Evolutionary conservation across 768 basidiomycete genomes (phyloP).

Genomic region (Collybia mongolica): DNA sequence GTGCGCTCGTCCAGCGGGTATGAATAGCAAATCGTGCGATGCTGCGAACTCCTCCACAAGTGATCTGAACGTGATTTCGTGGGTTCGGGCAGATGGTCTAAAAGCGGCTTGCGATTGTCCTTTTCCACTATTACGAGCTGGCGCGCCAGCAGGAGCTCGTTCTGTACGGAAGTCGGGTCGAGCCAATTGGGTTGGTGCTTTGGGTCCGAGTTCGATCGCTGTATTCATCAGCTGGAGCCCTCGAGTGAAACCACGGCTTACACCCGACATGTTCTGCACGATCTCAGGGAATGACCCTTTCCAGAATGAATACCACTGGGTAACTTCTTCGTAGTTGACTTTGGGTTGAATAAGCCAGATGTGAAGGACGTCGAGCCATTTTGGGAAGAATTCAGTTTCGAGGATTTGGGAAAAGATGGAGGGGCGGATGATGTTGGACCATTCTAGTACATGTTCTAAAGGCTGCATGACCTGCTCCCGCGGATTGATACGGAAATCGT

Average conservation of each 20-base stretch:
- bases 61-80: constrained; percentile 90
- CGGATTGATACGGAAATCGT: constrained; percentile 89
- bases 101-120: constrained; percentile 33
- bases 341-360: constrained; percentile 90
- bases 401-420: constrained; percentile 82
- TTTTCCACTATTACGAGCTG: constrained; percentile 20
- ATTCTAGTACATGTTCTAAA: constrained; percentile 71
- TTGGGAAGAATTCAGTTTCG: constrained; percentile 93
- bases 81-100: constrained; percentile 50
- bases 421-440: constrained; percentile 71
- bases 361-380: constrained; percentile 91
- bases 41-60: constrained; percentile 92
- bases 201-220: constrained; percentile 82
- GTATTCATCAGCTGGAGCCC: constrained; percentile 94
- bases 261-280: constrained; percentile 61
- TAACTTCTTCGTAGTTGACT: constrained; percentile 89
- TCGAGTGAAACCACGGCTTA: constrained; percentile 79
- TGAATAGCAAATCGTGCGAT: constrained; percentile 82
- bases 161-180: constrained; percentile 68
- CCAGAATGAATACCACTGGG: constrained; percentile 93
- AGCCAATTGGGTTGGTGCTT: constrained; percentile 64
- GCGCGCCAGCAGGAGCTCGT: constrained; percentile 28
- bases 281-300: constrained; percentile 73
- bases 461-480: constrained; percentile 87
- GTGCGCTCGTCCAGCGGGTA: constrained; percentile 85